Conservation (phyloP, 495 filamentous ascomycete species). For the Penicillium pulvis region DNA sequence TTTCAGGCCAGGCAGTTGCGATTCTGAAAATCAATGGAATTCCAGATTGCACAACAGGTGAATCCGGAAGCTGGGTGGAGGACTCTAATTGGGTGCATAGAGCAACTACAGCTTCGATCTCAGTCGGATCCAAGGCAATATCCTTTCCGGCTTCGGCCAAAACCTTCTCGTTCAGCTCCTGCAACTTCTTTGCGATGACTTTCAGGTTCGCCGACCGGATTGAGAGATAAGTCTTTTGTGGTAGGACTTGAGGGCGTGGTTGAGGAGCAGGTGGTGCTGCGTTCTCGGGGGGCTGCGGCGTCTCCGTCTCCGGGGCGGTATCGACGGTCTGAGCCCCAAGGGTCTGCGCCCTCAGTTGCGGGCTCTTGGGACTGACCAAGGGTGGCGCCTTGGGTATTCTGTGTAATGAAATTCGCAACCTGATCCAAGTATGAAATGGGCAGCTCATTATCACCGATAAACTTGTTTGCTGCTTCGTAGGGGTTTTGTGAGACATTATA, state of each 20-base stretch:
- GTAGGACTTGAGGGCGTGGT: slow-evolving; percentile 64
- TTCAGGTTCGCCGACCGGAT: slow-evolving; percentile 62
- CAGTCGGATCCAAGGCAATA: slow-evolving; percentile 69
- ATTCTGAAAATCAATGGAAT: slow-evolving; percentile 66
- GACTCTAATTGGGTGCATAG: slow-evolving; percentile 61
- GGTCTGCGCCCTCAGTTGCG: slow-evolving; percentile 57
- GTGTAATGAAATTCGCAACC: slow-evolving; percentile 89
- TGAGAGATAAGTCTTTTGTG: slow-evolving; percentile 82
- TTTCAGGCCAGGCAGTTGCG: slow-evolving; percentile 73
- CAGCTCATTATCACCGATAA: slow-evolving; percentile 87
- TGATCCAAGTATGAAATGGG: slow-evolving; percentile 89
- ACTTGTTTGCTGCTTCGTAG: slow-evolving; percentile 89
- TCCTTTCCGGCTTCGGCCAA: slow-evolving; percentile 70
- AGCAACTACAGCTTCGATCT: slow-evolving; percentile 58
- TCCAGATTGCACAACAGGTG: slow-evolving; percentile 43
- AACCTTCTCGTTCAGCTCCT: slow-evolving; percentile 68
- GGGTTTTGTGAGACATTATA: slow-evolving; percentile 93
- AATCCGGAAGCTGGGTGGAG: slow-evolving; percentile 35
- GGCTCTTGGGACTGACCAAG: slow-evolving; percentile 61
- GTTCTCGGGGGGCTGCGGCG: slow-evolving; percentile 32
- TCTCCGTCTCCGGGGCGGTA: slow-evolving; percentile 78
- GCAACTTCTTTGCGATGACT: slow-evolving; percentile 72
- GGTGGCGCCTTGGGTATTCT: slow-evolving; percentile 84
- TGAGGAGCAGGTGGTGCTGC: slow-evolving; percentile 35
- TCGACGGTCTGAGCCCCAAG: slow-evolving; percentile 74